Evolutionary conservation across 1,284 basidiomycete genomes (phyloP), one percentile per base, ranked within the genome.

Genomic region (Microbotryum scabiosae): DNA sequence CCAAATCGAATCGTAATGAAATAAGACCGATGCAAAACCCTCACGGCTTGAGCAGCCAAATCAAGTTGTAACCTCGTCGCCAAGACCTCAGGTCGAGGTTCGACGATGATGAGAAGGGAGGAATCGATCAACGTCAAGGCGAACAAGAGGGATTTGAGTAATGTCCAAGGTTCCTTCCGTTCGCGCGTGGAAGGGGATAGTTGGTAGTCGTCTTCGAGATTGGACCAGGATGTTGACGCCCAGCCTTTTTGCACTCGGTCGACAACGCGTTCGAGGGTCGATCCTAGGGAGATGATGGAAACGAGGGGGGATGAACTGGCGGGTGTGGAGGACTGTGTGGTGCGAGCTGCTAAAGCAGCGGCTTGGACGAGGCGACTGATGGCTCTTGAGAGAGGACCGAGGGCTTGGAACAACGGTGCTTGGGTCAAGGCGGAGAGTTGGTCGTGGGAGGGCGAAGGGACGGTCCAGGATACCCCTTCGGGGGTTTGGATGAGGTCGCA

Each of bases 71-170:
- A 41, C 1, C 45, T 21, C 1, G 61, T 61, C 16, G 36, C 14
- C 36, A 41, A 41, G 0, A 18, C 36, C 16, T 41, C 36, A 10
- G 36, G 36, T 41, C 16, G 14, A 2, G 70, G 66, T 8, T 59
- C 45, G 28, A 67, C 62, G 43, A 71, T 26, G 5, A 65, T 58
- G 21, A 71, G 59, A 7, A 71, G 47, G 6, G 67, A 67, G 7
- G 68, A 66, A 54, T 66, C 63, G 51, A 71, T 49, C 57, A 70
- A 64, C 2, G 69, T 70, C 28, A 66, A 54, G 1, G 63, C 61
- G 55, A 71, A 71, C 20, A 71, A 63, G 52, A 71, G 64, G 12
- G 68, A 56, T 47, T 71, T 71, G 56, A 70, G 63, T 20, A 67
- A 61, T 4, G 65, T 66, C 70, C 70, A 71, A 0, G 68, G 68